These are phyloP conservation scores for Penicillium sp. DNA, from an alignment of 2,329 filamentous ascomycete genomes.

Conservation along the genomic window DNA sequence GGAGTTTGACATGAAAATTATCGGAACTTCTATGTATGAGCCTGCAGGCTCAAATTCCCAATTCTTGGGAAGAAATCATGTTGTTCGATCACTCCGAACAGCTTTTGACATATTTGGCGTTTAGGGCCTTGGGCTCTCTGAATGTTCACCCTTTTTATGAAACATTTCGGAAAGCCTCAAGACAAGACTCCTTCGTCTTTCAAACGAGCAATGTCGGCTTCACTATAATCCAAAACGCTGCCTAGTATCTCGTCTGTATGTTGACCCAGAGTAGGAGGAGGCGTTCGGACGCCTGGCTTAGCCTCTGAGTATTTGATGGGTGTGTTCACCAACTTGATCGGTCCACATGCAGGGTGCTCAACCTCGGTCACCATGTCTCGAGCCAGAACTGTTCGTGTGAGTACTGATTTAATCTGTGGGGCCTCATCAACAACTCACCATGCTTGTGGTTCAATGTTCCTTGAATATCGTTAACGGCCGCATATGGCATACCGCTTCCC, in stretches of 20 bases:
- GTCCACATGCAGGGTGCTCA: conserved; percentile 78
- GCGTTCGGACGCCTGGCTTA: conserved; percentile 70
- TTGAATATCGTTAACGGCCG: conserved; percentile 91
- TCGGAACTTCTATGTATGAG: too few relatives aligned
- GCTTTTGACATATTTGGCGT: too few relatives aligned
- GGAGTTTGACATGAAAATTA: too few relatives aligned
- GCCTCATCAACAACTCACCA: conserved; percentile 51
- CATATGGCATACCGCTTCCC: conserved; percentile 90
- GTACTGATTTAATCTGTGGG: not conserved
- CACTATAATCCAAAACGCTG: conserved; percentile 62
- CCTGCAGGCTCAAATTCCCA: too few relatives aligned
- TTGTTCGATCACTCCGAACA: too few relatives aligned
- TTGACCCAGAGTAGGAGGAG: conserved; percentile 83
- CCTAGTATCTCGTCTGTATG: conserved; percentile 78
- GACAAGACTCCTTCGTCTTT: conserved; percentile 68
- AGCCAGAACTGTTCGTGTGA: conserved; percentile 56
- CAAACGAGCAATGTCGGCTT: conserved; percentile 61
- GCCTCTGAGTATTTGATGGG: conserved; percentile 92
- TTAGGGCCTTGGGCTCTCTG: too few relatives aligned
- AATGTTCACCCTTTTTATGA: too few relatives aligned
- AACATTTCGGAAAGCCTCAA: conserved; percentile 24
- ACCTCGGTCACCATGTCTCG: conserved; percentile 88
- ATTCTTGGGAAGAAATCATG: too few relatives aligned
- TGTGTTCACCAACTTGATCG: conserved; percentile 87
- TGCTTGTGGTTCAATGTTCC: conserved; percentile 81